A percentile compares a stretch with the other conserved stretches of the same genome.
These are phyloP conservation scores for Primulina tabacum DNA, from an alignment of 257 asterid genomes.

Conservation along the genomic window DNA sequence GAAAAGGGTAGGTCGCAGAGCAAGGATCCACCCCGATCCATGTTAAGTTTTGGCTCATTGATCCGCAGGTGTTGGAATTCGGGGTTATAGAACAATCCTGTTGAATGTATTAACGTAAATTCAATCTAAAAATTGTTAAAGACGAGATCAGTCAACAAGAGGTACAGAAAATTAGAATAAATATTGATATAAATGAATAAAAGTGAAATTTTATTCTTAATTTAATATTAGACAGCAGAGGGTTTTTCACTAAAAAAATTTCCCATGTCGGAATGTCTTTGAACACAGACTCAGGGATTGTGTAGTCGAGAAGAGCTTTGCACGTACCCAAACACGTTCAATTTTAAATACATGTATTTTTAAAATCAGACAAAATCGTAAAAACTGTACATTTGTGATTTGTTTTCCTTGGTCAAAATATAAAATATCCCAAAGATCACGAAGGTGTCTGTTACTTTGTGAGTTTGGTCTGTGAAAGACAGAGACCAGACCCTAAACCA, in stretches of 20 bases:
- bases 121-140: background rate
- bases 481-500: background rate
- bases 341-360: background rate
- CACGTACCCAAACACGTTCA: background rate
- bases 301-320: background rate
- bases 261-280: too few species aligned
- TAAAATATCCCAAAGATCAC: background rate
- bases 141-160: too few species aligned
- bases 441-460: background rate
- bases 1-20: constrained; percentile 45
- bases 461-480: background rate
- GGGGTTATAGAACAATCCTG: constrained; percentile 69
- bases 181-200: too few species aligned
- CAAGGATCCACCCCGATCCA: constrained; percentile 56
- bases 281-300: too few species aligned
- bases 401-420: too few species aligned
- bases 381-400: background rate
- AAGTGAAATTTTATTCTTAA: too few species aligned
- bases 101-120: background rate
- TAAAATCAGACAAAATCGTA: background rate
- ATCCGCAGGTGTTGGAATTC: constrained; percentile 33
- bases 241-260: background rate
- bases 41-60: constrained; percentile 41
- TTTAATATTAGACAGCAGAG: background rate
- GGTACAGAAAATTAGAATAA: too few species aligned